These are phyloP conservation scores for Phoenix dactylifera DNA, from an alignment of 176 grass and related monocot species.

Conservation along the genomic window DNA sequence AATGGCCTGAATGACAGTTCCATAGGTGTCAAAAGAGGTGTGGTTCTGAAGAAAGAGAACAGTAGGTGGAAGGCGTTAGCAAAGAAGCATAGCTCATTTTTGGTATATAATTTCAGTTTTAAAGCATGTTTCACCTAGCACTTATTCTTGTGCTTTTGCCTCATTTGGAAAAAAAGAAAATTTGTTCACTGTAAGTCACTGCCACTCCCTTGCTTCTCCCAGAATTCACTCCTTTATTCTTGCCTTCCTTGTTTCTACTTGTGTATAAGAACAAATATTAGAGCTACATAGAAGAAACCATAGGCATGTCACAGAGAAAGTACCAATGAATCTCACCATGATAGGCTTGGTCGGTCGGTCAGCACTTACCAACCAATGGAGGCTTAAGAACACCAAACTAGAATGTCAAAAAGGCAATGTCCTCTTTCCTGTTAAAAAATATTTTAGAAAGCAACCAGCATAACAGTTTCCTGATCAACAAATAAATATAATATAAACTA, in stretches of 20 bases:
- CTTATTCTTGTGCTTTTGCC: conserved; percentile 58
- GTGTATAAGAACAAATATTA: conserved; percentile 17
- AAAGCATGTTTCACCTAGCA: conserved; percentile 85
- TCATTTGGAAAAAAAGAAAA: conserved; percentile 45
- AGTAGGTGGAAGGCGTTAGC: conserved; percentile 22
- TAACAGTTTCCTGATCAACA: too few species aligned
- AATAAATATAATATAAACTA: too few species aligned
- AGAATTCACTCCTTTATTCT: conserved; percentile 99
- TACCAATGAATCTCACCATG: too few species aligned
- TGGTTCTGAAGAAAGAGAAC: not conserved
- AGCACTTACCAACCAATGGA: too few species aligned
- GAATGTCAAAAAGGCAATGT: too few species aligned
- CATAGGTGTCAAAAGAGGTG: not conserved
- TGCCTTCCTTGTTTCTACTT: conserved; percentile 39
- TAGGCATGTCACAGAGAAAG: not conserved
- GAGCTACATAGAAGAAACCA: conserved; percentile 10
- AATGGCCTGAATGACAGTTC: too few species aligned
- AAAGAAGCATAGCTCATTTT: conserved; percentile 30
- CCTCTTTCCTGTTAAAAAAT: too few species aligned
- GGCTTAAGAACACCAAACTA: too few species aligned
- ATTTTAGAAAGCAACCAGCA: too few species aligned
- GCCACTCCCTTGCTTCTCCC: conserved; percentile 58
- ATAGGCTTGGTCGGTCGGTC: too few species aligned
- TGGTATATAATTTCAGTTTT: not conserved
- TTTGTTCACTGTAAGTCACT: conserved; percentile 36